Conservation (phyloP, 2,329 filamentous ascomycete species). For the Raffaelea ambrosiae region DNA sequence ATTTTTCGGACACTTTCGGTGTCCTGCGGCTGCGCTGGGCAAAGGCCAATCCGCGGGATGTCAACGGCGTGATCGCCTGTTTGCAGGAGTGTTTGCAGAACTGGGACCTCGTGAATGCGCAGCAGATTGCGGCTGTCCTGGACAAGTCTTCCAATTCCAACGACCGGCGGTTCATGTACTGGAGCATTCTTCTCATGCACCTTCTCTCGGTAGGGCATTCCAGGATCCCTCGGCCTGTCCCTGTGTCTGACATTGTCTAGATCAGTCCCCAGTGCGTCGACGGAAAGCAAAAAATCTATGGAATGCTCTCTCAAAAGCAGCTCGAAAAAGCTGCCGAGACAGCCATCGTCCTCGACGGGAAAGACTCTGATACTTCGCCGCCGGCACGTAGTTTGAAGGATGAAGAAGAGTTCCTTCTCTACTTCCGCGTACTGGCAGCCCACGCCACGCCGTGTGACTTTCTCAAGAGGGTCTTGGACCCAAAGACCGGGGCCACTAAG, state of each 20-base stretch:
- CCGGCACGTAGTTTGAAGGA: conserved; percentile 25
- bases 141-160: conserved; percentile 39
- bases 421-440: conserved; percentile 36
- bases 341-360: conserved; percentile 33
- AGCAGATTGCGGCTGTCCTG: conserved; percentile 48
- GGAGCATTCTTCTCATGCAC: conserved; percentile 45
- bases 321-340: conserved; percentile 32
- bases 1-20: conserved; percentile 40
- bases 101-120: conserved; percentile 48
- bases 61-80: conserved; percentile 29
- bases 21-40: conserved; percentile 39
- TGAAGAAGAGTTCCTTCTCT: conserved; percentile 42
- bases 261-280: conserved; percentile 36
- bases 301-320: conserved; percentile 41
- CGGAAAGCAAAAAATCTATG: conserved; percentile 43
- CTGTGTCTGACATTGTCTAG: conserved; percentile 18
- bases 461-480: conserved; percentile 27
- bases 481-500: conserved; percentile 30
- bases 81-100: conserved; percentile 44
- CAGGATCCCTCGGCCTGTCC: not conserved
- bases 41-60: conserved; percentile 42
- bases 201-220: conserved; percentile 38
- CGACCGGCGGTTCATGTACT: conserved; percentile 42
- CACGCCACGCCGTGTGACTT: conserved; percentile 34
- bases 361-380: too few relatives aligned